Base-by-base conservation (phyloP, 2,329 filamentous ascomycete species). In the Ascosphaera apis region DNA sequence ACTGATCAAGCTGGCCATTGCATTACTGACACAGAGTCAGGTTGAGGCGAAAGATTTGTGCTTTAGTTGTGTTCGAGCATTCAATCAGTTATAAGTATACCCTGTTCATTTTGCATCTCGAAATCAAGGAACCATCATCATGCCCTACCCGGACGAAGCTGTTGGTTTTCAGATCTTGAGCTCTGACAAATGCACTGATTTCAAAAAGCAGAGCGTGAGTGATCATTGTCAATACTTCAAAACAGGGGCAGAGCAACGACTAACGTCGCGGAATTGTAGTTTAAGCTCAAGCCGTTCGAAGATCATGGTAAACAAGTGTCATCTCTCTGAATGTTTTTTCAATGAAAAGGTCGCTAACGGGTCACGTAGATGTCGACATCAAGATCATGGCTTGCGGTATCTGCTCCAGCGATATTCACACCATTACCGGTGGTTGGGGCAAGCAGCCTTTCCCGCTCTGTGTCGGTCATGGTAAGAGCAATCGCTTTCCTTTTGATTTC, bases 251-350 rank as follows among this genome's bases (percentile, higher is more conserved):
- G 16, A 37, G 25, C 4, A 19, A 17, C 35, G 15, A 33, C 15
- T 33, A n/a, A 31, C 8, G 12, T 27, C 6, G 27, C 35, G 31
- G 32, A 25, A 34, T 33, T 23, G 33, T 54, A 84, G 62, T 82
- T 81, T 62, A 68, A 73, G 46, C 72, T 84, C 39, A 88, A 91
- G 62, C 77, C 78, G 13, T 91, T 91, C 52, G 80, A 76, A 44
- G 79, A 84, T 52, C 68, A 80, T 55, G 53, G 53, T 55, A 43
- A 33, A 17, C 13, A 15, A 15, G 16, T 3, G 31, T 30, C 27
- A 2, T 11, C 11, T 30, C 13, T 30, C 2, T 11, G 11, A 30
- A 11, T 30, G 13, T n/a, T 15, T 33, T 18, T n/a, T 6, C n/a
- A 17, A 15, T 33, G 31, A 41, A 32, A 11, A 37, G 16, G 23